phyloP scores from a whole-genome alignment of 2,329 filamentous ascomycete species.

The Penicillium sp. region DNA sequence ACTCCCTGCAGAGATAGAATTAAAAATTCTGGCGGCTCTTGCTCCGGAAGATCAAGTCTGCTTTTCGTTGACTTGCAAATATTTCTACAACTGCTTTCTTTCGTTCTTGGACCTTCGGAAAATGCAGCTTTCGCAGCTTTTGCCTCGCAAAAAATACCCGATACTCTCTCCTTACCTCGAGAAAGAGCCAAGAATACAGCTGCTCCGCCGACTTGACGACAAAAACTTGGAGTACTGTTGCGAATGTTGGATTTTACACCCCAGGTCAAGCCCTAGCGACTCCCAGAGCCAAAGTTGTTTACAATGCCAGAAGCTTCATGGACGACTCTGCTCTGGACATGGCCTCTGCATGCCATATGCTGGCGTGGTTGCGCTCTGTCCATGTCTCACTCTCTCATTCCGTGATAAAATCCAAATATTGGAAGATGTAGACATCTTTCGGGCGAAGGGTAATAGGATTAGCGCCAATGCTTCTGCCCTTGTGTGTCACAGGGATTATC shows the following conservation, averaged over 20 bases:
- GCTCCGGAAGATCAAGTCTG: neutral
- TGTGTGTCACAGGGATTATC: no score
- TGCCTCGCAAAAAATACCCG: neutral
- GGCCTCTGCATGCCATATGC: neutral
- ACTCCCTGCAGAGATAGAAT: neutral
- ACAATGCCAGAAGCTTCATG: neutral
- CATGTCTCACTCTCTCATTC: neutral
- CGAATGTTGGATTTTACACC: neutral
- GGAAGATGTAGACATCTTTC: no score
- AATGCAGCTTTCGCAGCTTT: neutral
- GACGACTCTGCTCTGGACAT: neutral
- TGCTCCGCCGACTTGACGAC: neutral
- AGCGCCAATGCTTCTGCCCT: no score
- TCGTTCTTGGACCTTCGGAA: neutral
- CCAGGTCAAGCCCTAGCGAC: neutral
- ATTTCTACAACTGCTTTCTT: neutral
- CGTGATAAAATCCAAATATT: neutral
- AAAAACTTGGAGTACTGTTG: neutral
- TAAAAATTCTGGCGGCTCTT: neutral
- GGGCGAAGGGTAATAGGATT: no score
- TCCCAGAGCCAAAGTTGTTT: neutral
- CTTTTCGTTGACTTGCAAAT: neutral
- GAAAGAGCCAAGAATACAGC: neutral
- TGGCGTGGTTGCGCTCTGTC: neutral
- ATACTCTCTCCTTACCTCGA: neutral